Percentiles rank a stretch among this genome's conserved stretches.
Conservation (phyloP, 2,329 filamentous ascomycete genomes). For the Tothia fuscella region DNA sequence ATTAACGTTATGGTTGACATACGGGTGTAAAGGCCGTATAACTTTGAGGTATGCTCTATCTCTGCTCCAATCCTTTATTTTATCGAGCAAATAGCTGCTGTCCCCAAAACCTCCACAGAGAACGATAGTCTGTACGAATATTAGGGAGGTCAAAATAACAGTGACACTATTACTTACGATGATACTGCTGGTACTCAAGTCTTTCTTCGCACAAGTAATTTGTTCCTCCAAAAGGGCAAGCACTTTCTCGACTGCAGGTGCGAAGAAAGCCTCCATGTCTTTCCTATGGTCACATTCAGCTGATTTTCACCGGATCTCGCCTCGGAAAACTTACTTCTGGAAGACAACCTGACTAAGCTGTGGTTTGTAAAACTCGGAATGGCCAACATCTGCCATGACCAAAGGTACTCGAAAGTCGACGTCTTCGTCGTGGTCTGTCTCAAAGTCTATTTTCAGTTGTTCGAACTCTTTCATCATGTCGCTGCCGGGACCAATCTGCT, state of each 20-base stretch:
- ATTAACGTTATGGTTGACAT: not conserved
- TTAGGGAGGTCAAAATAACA: not conserved
- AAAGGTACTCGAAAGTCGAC: slow-evolving; percentile 4
- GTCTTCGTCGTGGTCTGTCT: not conserved
- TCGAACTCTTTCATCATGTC: slow-evolving; percentile 26
- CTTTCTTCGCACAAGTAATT: not conserved
- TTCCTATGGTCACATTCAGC: slow-evolving; percentile 2
- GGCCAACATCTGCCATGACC: not conserved
- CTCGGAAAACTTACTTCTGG: slow-evolving; percentile 6
- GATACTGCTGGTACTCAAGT: not conserved
- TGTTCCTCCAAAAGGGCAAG: not conserved
- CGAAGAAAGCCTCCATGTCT: slow-evolving; percentile 6
- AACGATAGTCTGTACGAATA: not conserved
- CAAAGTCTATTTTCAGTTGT: slow-evolving; percentile 21
- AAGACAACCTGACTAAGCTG: slow-evolving; percentile 8
- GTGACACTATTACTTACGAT: not conserved
- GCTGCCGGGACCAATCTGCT: slow-evolving; percentile 20
- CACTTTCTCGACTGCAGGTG: not conserved
- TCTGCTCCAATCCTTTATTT: not conserved
- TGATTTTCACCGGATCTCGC: not conserved
- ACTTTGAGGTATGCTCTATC: not conserved
- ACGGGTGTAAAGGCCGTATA: not conserved
- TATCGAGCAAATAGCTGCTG: not conserved
- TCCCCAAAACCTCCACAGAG: not conserved
- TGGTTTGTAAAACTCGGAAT: slow-evolving; percentile 3